Conservation (phyloP, 2,329 filamentous ascomycete genomes). For the Amphichorda felina region DNA sequence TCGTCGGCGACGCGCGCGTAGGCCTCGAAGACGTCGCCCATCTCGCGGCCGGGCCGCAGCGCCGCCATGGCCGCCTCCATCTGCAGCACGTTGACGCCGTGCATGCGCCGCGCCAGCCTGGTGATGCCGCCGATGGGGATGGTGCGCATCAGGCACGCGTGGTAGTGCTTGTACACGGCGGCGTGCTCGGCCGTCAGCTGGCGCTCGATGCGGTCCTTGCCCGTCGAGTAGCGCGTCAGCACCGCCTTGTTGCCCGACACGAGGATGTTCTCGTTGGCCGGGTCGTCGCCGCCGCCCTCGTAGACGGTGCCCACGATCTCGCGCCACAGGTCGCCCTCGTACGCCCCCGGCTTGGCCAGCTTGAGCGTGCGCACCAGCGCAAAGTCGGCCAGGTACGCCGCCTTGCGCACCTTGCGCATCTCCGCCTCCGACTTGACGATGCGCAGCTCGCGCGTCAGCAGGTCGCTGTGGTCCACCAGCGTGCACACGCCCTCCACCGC, state of each 20-base stretch:
- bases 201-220: constrained; percentile 10
- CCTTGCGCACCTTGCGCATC: constrained; percentile 16
- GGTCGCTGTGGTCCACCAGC: constrained; percentile 12
- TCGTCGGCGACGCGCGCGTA: constrained; percentile 6
- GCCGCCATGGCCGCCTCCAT: constrained; percentile 5
- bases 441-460: constrained; percentile 16
- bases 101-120: constrained; percentile 4
- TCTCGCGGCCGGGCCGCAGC: constrained; percentile 3
- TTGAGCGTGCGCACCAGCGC: constrained; percentile 19
- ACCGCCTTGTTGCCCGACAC: constrained; percentile 6
- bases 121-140: constrained; percentile 11
- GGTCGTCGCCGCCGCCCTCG: constrained; percentile 20
- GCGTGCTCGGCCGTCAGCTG: constrained; percentile 19
- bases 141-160: constrained; percentile 18
- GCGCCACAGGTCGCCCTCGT: constrained; percentile 20
- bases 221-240: constrained; percentile 1
- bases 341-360: constrained; percentile 19
- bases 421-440: constrained; percentile 18
- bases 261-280: constrained; percentile 20
- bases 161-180: constrained; percentile 19
- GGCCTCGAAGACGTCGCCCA: constrained; percentile 6
- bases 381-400: constrained; percentile 19
- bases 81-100: constrained; percentile 6
- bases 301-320: constrained; percentile 20
- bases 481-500: constrained; percentile 17